phyloP scores from a whole-genome alignment of 768 basidiomycete genomes.

The Leccinum pellstonianum region DNA sequence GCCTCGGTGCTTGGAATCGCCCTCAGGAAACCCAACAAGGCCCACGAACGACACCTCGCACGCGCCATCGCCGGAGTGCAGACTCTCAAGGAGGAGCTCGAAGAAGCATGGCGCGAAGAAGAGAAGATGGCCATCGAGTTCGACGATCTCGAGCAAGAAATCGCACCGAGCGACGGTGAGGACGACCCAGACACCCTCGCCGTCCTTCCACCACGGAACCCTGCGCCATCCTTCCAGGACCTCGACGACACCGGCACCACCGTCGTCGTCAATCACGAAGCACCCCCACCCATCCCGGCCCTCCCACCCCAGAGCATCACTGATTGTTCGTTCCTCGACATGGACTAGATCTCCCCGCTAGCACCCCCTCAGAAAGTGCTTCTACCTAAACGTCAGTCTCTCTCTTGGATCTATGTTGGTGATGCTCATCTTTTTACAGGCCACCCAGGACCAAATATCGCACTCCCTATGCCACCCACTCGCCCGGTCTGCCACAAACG shows the following conservation, averaged over 20 bases:
- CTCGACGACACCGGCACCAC: slow-evolving; percentile 29
- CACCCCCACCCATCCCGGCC: too few species aligned
- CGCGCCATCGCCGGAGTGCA: slow-evolving; percentile 46
- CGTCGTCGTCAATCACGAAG: slow-evolving; percentile 19
- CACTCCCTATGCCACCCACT: slow-evolving; percentile 24
- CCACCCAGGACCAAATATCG: too few species aligned
- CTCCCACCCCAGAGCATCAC: not conserved
- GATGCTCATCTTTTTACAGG: too few species aligned
- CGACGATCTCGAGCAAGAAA: slow-evolving; percentile 29
- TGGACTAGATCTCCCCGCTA: too few species aligned
- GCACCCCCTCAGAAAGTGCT: too few species aligned
- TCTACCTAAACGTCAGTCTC: too few species aligned
- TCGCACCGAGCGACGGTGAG: slow-evolving; percentile 22
- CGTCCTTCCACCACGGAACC: not conserved
- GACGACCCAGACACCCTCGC: not conserved
- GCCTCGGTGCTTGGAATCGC: slow-evolving; percentile 78
- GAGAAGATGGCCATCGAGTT: slow-evolving; percentile 59
- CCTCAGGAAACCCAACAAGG: slow-evolving; percentile 74
- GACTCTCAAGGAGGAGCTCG: slow-evolving; percentile 65
- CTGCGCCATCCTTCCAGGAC: slow-evolving; percentile 14
- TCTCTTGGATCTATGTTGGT: too few species aligned
- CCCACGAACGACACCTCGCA: slow-evolving; percentile 63
- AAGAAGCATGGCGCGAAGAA: slow-evolving; percentile 80
- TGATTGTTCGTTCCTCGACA: too few species aligned
- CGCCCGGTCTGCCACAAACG: slow-evolving; percentile 21